Base-by-base conservation (phyloP, 2,329 filamentous ascomycete genomes). In the Cladosporium sp. region DNA sequence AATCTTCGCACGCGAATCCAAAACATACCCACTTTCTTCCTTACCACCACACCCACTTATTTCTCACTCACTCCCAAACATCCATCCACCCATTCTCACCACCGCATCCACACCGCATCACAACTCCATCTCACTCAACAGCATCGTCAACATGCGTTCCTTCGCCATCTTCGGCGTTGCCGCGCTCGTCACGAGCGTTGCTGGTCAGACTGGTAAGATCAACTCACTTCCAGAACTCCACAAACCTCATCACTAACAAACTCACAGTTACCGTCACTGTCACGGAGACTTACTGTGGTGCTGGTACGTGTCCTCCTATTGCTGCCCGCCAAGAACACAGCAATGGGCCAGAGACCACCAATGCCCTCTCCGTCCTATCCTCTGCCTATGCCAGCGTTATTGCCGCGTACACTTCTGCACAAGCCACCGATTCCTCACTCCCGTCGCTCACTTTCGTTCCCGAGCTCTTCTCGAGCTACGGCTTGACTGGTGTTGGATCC, bases 391-490 rank as follows among this genome's bases (percentile, higher is more conserved):
- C 64, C 63, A 39, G 66, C 30, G 67, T 67, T 23, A 21, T 69
- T 57, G 63, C 65, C 61, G 65, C 68, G 3, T 58, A 69, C 48
- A 54, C 63, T 26, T 66, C 66, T 46, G 68, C 67, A 54, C 43
- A 64, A 56, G 60, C 53, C 60, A 69, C 68, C 48, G 53, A 54
- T 64, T 63, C 65, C 34, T 63, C 66, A 53, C 53, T 67, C 51
- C 56, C 65, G 23, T 57, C 65, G 34, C 51, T 60, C 48, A 60
- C 66, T 30, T 68, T 65, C 57, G 39, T 68, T 18, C 66, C 65
- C 49, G 65, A 63, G 21, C 65, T 69, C 56, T 69, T 63, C 49
- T 68, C 70, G 4, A 66, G 60, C 58, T 69, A 66, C 25, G 66
- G 64, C 39, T 63, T 67, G 63, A 70, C 67, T 26, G 34, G 25